Evolutionary conservation across 1,139 yeast genomes (phyloP), one percentile per base, ranked within the genome.

Genomic region (Scheffersomyces quercinus): DNA sequence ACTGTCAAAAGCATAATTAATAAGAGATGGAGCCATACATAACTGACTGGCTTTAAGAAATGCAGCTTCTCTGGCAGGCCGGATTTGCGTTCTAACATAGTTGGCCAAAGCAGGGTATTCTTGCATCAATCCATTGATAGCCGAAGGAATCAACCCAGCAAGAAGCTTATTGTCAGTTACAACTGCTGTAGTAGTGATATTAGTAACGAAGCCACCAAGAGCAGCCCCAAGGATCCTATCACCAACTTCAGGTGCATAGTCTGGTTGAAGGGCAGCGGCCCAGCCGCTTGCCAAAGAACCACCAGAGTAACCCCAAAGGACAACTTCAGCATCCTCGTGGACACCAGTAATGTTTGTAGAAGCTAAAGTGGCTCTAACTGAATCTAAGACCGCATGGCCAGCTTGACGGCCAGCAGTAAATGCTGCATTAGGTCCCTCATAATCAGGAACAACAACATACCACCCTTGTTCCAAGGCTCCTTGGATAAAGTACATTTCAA

Each of bases 391-490:
- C 10, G 64, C 60, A 26, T 62, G 59, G 1, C 64, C 73, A 12
- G 68, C 60, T 40, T 53, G 59, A 37, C 47, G 49, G 3, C 67
- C 72, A 8, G 59, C 69, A 2, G 65, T 57, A 43, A 64, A 68
- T 1, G 63, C 55, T 3, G 58, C 52, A 9, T 55, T 49, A 7
- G 58, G 58, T 3, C 73, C 73, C 45, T 67, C 52, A 37, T 54
- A 54, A 40, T 59, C 64, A 5, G 64, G 59, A n/a, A 45, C 33
- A 4, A 49, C 50, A 11, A 59, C 59, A 39, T 47, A 53, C 51
- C 52, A 58, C 6, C 64, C 64, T 37, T 53, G 43, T 10, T 52
- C 43, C 35, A 59, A 46, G 4, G 51, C 49, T 8, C 45, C 41
- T 16, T 36, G 41, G 10, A 67, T 54, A 24, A 65, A 49, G 15